phyloP scores from a whole-genome alignment of 2,329 filamentous ascomycete genomes.

The Fusarium brachygibbosum region DNA sequence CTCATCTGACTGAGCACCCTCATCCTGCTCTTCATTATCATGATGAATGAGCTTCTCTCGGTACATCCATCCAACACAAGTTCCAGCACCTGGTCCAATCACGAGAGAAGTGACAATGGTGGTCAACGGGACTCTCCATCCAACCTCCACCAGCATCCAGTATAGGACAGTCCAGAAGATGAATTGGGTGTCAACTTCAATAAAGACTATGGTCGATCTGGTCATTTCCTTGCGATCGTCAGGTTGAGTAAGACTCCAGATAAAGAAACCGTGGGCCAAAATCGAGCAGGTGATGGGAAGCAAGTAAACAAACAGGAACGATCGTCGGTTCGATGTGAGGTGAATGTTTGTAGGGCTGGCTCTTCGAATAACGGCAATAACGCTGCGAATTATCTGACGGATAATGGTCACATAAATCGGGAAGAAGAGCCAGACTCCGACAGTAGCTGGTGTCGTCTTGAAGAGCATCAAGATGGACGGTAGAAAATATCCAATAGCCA shows the following conservation, averaged over 20 bases:
- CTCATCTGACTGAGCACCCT: constrained; percentile 46
- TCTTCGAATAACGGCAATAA: constrained; percentile 46
- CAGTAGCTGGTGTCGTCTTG: constrained; percentile 54
- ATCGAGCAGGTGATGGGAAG: constrained; percentile 61
- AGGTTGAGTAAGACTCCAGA: constrained; percentile 55
- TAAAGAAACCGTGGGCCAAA: constrained; percentile 58
- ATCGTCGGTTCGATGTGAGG: constrained; percentile 58
- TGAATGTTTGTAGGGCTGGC: constrained; percentile 54
- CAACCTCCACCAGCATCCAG: constrained; percentile 67
- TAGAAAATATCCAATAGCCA: constrained; percentile 62
- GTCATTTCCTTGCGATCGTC: constrained; percentile 66
- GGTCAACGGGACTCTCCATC: constrained; percentile 57
- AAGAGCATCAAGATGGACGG: constrained; percentile 63
- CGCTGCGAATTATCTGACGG: constrained; percentile 55
- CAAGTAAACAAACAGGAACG: constrained; percentile 59
- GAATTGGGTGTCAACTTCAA: constrained; percentile 63
- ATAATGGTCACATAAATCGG: constrained; percentile 63
- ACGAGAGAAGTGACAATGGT: constrained; percentile 50
- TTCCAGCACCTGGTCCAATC: constrained; percentile 57
- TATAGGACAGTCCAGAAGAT: constrained; percentile 64
- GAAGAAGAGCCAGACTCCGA: constrained; percentile 66
- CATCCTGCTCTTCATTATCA: constrained; percentile 23
- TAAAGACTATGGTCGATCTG: constrained; percentile 59
- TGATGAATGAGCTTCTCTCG: constrained; percentile 55
- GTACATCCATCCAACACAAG: constrained; percentile 57